Evolutionary conservation across 768 basidiomycete species (phyloP).

Genomic region (Serendipita sp.): DNA sequence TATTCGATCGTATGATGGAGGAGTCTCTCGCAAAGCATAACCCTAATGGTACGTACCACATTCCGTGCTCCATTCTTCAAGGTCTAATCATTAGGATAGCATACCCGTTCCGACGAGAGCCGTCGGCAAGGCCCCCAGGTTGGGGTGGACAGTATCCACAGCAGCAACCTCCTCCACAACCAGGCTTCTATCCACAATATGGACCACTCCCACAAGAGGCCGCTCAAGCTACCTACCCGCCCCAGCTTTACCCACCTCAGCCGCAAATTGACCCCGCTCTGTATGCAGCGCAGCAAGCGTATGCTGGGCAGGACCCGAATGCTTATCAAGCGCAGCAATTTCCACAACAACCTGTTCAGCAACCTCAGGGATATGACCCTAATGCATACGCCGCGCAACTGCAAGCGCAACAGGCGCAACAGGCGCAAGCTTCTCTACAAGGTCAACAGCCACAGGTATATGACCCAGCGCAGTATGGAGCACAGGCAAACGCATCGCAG

Average conservation of each 20-base stretch:
- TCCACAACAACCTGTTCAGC: constrained; percentile 12
- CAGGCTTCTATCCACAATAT: not conserved
- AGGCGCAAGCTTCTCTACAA: not conserved
- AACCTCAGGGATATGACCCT: constrained; percentile 12
- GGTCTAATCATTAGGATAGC: not conserved
- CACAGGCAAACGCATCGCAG: constrained; percentile 9
- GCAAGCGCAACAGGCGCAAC: constrained; percentile 3
- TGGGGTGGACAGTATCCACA: not conserved
- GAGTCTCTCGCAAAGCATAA: constrained; percentile 63
- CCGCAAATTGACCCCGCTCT: not conserved
- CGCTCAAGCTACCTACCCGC: not conserved
- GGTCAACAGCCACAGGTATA: constrained; percentile 12
- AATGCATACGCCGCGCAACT: constrained; percentile 7
- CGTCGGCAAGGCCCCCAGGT: not conserved
- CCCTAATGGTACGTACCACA: constrained; percentile 28
- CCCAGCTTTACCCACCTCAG: not conserved
- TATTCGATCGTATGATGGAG: constrained; percentile 91
- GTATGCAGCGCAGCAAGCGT: constrained; percentile 5
- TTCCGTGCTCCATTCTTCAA: not conserved
- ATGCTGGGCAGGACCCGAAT: constrained; percentile 5
- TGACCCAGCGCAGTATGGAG: constrained; percentile 12
- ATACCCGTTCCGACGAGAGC: not conserved
- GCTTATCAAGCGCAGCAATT: constrained; percentile 7
- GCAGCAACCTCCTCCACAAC: not conserved
- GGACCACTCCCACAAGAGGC: not conserved